Evolutionary conservation across 2,329 filamentous ascomycete species (phyloP).

Genomic region (Corniculantispora saksenae): DNA sequence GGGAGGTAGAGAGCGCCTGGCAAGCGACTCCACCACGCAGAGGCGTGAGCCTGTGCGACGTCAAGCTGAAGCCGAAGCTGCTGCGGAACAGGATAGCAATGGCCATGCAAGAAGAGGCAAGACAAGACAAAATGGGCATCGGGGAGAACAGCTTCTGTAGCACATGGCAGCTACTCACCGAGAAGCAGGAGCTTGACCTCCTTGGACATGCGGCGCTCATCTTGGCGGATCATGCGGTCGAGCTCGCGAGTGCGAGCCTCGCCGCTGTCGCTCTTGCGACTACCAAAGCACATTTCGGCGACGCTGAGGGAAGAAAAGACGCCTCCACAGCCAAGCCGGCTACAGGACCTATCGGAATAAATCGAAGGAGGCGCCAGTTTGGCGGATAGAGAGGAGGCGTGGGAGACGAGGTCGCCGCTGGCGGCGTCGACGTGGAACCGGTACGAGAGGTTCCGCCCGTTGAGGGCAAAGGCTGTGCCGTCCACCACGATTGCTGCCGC

Average conservation of each 20-base stretch:
- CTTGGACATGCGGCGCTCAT: conserved; percentile 82
- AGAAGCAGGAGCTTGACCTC: conserved; percentile 94
- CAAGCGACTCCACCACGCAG: conserved; percentile 6
- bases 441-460: conserved; percentile 59
- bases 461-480: conserved; percentile 57
- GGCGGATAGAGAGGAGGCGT: neutral
- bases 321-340: conserved; percentile 10
- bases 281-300: conserved; percentile 63
- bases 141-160: neutral
- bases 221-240: conserved; percentile 79
- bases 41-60: conserved; percentile 20
- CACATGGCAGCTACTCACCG: conserved; percentile 56
- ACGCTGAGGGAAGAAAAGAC: neutral
- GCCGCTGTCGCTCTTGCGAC: conserved; percentile 52
- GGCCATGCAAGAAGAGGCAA: neutral
- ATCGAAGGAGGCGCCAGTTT: conserved; percentile 12
- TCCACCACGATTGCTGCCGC: conserved; percentile 52
- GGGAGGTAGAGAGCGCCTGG: neutral
- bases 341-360: neutral
- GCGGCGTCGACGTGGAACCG: conserved; percentile 61
- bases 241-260: conserved; percentile 70
- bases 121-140: no score
- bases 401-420: conserved; percentile 44
- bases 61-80: conserved; percentile 14
- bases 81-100: conserved; percentile 12